Conservation (phyloP, 495 filamentous ascomycete genomes). For the Collariella sp. region DNA sequence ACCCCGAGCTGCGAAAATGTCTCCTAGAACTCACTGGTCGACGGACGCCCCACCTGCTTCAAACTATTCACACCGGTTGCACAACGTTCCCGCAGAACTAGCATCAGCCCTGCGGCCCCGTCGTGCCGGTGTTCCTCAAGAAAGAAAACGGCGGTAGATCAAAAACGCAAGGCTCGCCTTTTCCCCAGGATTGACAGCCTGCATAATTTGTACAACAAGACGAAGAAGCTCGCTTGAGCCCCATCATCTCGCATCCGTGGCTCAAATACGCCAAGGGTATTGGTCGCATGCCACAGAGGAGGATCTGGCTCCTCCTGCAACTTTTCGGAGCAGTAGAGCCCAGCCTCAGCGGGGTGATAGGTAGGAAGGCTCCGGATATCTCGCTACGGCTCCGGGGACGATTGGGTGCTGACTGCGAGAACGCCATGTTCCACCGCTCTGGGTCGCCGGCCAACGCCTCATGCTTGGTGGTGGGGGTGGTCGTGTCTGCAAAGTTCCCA, state of each 20-base stretch:
- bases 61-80: neutral
- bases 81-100: neutral
- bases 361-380: neutral
- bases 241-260: neutral
- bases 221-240: no score
- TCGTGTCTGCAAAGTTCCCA: neutral
- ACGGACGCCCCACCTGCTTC: neutral
- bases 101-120: neutral
- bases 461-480: neutral
- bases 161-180: no score
- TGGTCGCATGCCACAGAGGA: no score
- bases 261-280: no score
- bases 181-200: no score
- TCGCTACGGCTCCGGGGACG: neutral
- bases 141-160: no score
- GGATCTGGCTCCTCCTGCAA: no score
- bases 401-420: slow-evolving; percentile 10
- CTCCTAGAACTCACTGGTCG: neutral
- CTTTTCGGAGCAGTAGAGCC: no score
- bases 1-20: no score
- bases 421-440: slow-evolving; percentile 3
- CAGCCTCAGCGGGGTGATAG: no score
- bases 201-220: no score
- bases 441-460: neutral
- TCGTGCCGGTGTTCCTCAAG: neutral